A percentile compares a stretch with the other conserved stretches of the same genome.
Evolutionary conservation across 202 grass and related monocot species (phyloP).

Genomic region (Dendrocalamus latiflorus): DNA sequence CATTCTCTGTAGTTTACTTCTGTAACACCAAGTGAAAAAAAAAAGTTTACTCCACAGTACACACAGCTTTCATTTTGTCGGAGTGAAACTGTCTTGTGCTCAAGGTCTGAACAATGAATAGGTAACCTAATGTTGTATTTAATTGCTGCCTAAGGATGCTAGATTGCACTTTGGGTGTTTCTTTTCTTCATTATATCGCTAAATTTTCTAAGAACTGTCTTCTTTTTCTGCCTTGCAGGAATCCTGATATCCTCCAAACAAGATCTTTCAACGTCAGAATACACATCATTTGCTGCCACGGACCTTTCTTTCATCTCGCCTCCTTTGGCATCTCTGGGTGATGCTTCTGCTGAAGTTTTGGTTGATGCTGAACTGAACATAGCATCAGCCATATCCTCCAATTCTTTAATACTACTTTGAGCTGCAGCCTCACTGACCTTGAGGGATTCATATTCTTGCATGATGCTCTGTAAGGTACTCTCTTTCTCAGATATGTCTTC

Average conservation of each 20-base stretch:
- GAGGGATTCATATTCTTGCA: slow-evolving; percentile 74
- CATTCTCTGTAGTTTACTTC: slow-evolving; percentile 18
- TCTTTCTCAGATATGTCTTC: slow-evolving; percentile 67
- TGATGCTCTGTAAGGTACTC: slow-evolving; percentile 44
- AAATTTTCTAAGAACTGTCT: slow-evolving; percentile 55
- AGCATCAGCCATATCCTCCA: slow-evolving; percentile 68
- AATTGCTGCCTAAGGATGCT: slow-evolving; percentile 17
- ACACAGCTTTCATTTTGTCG: background rate
- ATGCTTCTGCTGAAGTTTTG: slow-evolving; percentile 44
- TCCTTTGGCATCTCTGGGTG: slow-evolving; percentile 28
- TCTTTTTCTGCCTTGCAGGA: slow-evolving; percentile 52
- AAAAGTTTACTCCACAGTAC: background rate
- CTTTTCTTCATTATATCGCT: slow-evolving; percentile 61
- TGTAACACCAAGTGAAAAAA: background rate
- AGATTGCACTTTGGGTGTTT: slow-evolving; percentile 29
- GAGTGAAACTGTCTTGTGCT: slow-evolving; percentile 11
- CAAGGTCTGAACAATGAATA: slow-evolving; percentile 12
- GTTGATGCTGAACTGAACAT: slow-evolving; percentile 50
- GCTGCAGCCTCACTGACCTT: slow-evolving; percentile 77
- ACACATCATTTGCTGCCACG: slow-evolving; percentile 30
- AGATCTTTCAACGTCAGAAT: slow-evolving; percentile 28
- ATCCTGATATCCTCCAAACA: slow-evolving; percentile 20
- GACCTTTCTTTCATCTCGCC: slow-evolving; percentile 22
- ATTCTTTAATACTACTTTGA: slow-evolving; percentile 56
- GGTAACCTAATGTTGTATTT: slow-evolving; percentile 13